These are phyloP conservation scores for Lipomyces mesembrius DNA, from an alignment of 805 yeast genomes.

Conservation along the genomic window DNA sequence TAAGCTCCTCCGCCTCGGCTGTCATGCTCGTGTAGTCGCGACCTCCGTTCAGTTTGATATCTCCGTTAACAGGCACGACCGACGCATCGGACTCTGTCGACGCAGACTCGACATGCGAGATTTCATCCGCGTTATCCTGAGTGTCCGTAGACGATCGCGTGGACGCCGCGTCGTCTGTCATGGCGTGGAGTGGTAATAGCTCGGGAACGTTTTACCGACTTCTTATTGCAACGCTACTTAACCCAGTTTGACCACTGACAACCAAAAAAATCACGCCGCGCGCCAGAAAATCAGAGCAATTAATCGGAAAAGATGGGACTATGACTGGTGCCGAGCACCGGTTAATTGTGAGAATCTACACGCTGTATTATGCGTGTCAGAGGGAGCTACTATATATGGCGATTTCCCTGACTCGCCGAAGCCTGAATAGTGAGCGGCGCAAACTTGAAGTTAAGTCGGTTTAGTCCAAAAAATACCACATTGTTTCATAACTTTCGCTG, in stretches of 20 bases:
- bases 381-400: background rate
- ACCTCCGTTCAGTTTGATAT: background rate
- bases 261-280: background rate
- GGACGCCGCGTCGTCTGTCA: constrained; percentile 2
- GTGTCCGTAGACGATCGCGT: constrained; percentile 1
- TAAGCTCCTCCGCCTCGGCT: constrained; percentile 18
- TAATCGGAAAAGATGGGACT: background rate
- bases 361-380: background rate
- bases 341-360: background rate
- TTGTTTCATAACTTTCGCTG: too few species aligned
- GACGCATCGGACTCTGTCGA: constrained; percentile 2
- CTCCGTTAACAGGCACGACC: background rate
- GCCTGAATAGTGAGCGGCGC: too few species aligned
- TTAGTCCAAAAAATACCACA: too few species aligned
- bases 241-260: background rate
- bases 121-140: background rate
- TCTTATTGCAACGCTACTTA: background rate
- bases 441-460: too few species aligned
- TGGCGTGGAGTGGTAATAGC: background rate
- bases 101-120: constrained; percentile 1
- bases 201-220: background rate
- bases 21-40: background rate
- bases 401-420: background rate
- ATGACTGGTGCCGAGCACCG: background rate
- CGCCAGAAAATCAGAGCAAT: background rate